phyloP scores from a whole-genome alignment of 768 basidiomycete species.

The Steccherinum ochraceum region DNA sequence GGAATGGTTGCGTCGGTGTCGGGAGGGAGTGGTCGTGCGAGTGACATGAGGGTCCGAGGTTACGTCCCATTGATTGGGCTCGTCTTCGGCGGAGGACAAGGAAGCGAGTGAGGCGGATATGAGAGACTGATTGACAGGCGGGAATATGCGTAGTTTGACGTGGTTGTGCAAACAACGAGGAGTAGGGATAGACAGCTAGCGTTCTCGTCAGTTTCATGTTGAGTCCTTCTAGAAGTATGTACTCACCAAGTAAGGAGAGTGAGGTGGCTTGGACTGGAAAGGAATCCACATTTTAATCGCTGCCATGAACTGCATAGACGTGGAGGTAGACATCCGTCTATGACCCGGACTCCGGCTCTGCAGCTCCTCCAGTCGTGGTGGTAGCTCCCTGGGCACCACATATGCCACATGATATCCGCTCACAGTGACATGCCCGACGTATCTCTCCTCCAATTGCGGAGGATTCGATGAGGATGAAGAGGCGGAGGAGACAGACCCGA shows the following conservation, averaged over 20 bases:
- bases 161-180: slow-evolving; percentile 76
- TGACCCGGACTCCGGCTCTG: slow-evolving; percentile 3
- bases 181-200: slow-evolving; percentile 70
- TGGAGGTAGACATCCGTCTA: slow-evolving; percentile 28
- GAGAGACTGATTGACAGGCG: slow-evolving; percentile 40
- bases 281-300: slow-evolving; percentile 75
- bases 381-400: slow-evolving; percentile 65
- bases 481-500: slow-evolving; percentile 34
- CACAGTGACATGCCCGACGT: slow-evolving; percentile 70
- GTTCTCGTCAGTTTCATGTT: too few relatives aligned
- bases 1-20: slow-evolving; percentile 38
- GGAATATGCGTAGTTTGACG: slow-evolving; percentile 68
- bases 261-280: slow-evolving; percentile 58
- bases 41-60: slow-evolving; percentile 73
- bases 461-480: slow-evolving; percentile 27
- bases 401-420: slow-evolving; percentile 74
- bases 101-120: slow-evolving; percentile 62
- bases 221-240: too few relatives aligned
- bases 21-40: slow-evolving; percentile 31
- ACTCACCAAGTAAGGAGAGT: slow-evolving; percentile 65
- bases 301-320: slow-evolving; percentile 65
- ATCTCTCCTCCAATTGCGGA: slow-evolving; percentile 55
- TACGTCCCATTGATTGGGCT: slow-evolving; percentile 64
- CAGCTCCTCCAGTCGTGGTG: slow-evolving; percentile 14
- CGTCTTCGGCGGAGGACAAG: slow-evolving; percentile 70